Base-by-base conservation (phyloP, 2,329 filamentous ascomycete genomes). In the Alternaria brassicicola region DNA sequence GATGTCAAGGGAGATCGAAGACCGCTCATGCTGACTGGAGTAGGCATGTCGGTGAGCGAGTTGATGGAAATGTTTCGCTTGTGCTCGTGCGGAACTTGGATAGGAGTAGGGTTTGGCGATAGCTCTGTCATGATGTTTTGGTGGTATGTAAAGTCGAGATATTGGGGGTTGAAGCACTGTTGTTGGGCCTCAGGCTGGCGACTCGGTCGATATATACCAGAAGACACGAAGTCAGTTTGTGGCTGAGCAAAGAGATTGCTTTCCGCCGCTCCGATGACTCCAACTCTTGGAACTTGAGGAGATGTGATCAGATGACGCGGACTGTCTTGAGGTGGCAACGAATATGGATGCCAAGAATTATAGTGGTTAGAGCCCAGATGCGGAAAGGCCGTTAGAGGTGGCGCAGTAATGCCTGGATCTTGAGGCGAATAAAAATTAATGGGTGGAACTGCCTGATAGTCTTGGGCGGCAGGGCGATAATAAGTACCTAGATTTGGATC, bases 251-350 rank as follows among this genome's bases (percentile, higher is more conserved):
- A 69, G 36, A 63, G 55, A 41, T 69, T 49, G 57, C 39, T 69
- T 57, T 68, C 69, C 58, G 68, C 57, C 39, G 61, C 61, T 47
- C 65, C 69, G 63, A 64, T 76, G 69, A 76, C 67, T 75, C 63
- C 55, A 59, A 76, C 69, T 55, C 58, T 67, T 35, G 74, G 73
- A 49, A 59, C 62, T 42, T 61, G 66, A 53, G 55, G 42, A 59
- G 56, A 51, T 38, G 63, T 63, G 63, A 69, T 70, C 68, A 74
- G 71, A 75, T 76, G 74, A 77, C 71, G 66, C 63, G 67, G 61
- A 66, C 66, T 59, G 50, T 69, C 48, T 41, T 64, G 73, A 72
- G 61, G 46, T 55, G 56, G 52, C 56, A 51, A 68, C 55, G 58
- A 31, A 52, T 54, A 38, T 42, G 64, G 59, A 59, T 67, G 69